Evolutionary conservation across 1,139 yeast genomes (phyloP).

Genomic region (Sugiyamaella neomexicana): DNA sequence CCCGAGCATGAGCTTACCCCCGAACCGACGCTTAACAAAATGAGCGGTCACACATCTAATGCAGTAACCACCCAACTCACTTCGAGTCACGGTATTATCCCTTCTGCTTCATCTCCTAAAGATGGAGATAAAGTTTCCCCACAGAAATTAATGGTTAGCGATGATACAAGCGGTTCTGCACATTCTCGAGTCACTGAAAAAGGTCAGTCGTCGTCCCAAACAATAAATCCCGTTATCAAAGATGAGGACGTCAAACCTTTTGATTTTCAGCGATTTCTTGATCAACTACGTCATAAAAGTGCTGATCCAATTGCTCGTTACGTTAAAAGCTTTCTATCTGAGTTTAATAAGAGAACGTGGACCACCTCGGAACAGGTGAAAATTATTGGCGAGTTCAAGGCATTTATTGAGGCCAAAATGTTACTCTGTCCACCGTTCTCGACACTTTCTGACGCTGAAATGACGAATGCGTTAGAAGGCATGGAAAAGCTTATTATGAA

Average conservation of each 20-base stretch:
- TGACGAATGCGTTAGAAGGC: conserved; percentile 83
- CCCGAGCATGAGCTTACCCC: too few species aligned
- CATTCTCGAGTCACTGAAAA: neutral
- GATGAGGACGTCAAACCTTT: conserved; percentile 46
- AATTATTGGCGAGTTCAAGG: conserved; percentile 66
- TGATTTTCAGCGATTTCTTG: conserved; percentile 80
- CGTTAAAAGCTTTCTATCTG: conserved; percentile 70
- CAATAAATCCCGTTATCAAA: conserved; percentile 15
- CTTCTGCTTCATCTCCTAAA: neutral
- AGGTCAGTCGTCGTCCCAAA: neutral
- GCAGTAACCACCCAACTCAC: neutral
- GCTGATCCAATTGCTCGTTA: conserved; percentile 92
- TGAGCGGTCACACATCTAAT: too few species aligned
- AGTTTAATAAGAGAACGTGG: conserved; percentile 73
- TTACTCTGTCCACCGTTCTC: conserved; percentile 70
- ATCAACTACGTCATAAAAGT: conserved; percentile 65
- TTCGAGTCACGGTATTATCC: neutral
- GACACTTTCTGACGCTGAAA: conserved; percentile 57
- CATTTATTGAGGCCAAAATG: conserved; percentile 65
- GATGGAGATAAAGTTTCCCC: neutral
- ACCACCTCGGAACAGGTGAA: conserved; percentile 75
- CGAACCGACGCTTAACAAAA: too few species aligned
- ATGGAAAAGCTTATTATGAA: conserved; percentile 92
- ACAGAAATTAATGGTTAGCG: neutral
- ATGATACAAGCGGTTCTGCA: neutral